phyloP scores from a whole-genome alignment of 306 rosid genomes.

The Urtica urens region DNA sequence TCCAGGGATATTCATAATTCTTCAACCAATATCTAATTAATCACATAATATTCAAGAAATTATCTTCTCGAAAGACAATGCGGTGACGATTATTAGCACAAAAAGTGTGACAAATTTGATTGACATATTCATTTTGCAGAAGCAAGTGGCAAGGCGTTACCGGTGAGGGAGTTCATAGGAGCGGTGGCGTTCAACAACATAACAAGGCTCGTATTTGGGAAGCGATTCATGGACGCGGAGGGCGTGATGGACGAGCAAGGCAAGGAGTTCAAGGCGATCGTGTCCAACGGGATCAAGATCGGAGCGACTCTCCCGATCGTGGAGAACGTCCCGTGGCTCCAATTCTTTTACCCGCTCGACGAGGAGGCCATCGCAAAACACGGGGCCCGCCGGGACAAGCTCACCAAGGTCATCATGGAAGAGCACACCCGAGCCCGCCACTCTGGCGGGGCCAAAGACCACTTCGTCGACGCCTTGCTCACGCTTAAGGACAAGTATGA shows the following conservation, averaged over 20 bases:
- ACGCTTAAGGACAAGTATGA: slow-evolving; percentile 69
- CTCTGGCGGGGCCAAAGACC: slow-evolving; percentile 63
- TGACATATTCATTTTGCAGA: neutral
- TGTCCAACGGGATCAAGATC: slow-evolving; percentile 55
- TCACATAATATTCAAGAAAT: no score
- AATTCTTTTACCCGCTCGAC: slow-evolving; percentile 81
- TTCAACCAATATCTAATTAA: no score
- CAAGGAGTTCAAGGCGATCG: slow-evolving; percentile 54
- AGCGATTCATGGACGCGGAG: slow-evolving; percentile 62
- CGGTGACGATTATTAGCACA: no score
- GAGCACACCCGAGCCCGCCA: slow-evolving; percentile 68
- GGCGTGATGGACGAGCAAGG: slow-evolving; percentile 68
- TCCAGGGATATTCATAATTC: no score
- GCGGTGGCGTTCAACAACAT: slow-evolving; percentile 92
- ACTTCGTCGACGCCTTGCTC: slow-evolving; percentile 78
- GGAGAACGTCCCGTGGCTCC: slow-evolving; percentile 78
- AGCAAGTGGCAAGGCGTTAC: slow-evolving; percentile 46
- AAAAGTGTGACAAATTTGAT: no score
- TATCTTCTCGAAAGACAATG: no score
- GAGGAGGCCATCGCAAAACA: slow-evolving; percentile 76
- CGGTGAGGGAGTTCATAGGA: slow-evolving; percentile 50
- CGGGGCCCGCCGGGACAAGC: slow-evolving; percentile 56
- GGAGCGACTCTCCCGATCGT: slow-evolving; percentile 80
- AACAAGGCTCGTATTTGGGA: slow-evolving; percentile 76
- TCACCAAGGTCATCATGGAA: slow-evolving; percentile 77